Conservation (phyloP, 2,329 filamentous ascomycete genomes). For the Penicillium sp. region DNA sequence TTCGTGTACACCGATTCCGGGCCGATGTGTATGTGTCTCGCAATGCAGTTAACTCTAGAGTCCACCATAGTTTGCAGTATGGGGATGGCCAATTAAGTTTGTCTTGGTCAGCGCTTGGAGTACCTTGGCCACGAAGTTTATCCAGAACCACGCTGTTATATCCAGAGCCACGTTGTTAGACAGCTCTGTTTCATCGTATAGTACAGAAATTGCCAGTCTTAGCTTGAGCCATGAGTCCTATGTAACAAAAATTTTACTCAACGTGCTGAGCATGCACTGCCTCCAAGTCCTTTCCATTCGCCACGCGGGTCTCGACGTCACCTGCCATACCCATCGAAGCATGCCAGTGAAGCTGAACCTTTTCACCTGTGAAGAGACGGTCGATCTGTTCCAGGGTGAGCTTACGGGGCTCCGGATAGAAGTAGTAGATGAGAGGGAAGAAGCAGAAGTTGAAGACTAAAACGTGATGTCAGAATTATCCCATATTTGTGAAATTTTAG, state of each 20-base stretch:
- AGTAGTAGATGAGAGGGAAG: conserved; percentile 49
- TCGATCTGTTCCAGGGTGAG: conserved; percentile 38
- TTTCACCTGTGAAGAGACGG: conserved; percentile 35
- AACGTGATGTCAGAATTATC: background rate
- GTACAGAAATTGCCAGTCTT: too few relatives aligned
- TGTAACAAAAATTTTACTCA: conserved; percentile 13
- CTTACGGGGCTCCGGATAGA: conserved; percentile 37
- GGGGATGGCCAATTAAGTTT: too few relatives aligned
- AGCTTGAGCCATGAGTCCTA: too few relatives aligned
- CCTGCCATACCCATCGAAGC: conserved; percentile 27
- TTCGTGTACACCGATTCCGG: too few relatives aligned
- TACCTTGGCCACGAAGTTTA: too few relatives aligned
- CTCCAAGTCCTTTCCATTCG: conserved; percentile 10
- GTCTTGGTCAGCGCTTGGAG: too few relatives aligned
- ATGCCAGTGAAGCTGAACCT: conserved; percentile 32
- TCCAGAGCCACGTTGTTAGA: too few relatives aligned
- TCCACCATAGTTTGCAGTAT: too few relatives aligned
- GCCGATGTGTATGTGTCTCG: background rate
- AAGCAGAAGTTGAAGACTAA: conserved; percentile 49
- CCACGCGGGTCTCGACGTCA: conserved; percentile 19
- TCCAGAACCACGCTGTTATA: too few relatives aligned
- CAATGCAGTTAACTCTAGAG: background rate
- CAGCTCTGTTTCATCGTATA: too few relatives aligned
- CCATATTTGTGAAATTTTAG: background rate
- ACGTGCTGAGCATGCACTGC: conserved; percentile 21